Base-by-base conservation (phyloP, 768 basidiomycete genomes). In the Mycena polygramma region DNA sequence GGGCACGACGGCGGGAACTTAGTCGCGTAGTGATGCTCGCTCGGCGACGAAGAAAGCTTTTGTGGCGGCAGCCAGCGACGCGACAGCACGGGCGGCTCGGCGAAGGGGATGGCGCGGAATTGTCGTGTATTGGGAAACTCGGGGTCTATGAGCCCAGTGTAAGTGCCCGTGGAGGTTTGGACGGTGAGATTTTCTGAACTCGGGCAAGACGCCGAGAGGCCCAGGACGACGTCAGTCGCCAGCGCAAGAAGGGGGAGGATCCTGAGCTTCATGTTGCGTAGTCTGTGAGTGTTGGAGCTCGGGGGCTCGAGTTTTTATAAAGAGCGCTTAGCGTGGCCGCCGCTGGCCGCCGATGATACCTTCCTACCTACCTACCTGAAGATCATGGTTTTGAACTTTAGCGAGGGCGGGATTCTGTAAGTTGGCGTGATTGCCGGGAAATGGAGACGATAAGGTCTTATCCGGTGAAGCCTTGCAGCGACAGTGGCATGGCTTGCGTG, bases 151-250 rank as follows among this genome's bases (percentile, higher is more conserved):
- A 58, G 57, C 39, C 57, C 57, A 43, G 57, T 58, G 57, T 58
- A 58, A 39, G 57, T 58, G 57, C 57, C 57, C 57, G 57, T 58
- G 39, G 57, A 58, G 11, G 57, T 58, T 58, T 45, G 57, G 57
- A 58, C 57, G 57, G 57, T 58, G 39, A 58, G 57, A 58, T 58
- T 90, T 85, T 26, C 72, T 73, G 58, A 82, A 82, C 0, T 88
- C 89, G 22, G 76, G 62, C 62, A 63, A 46, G 51, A 43, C 53
- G 48, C n/a, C 41, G 62, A 63, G 48, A 30, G 30, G 30, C 30
- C 62, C 51, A 63, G 51, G 51, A 46, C 45, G 17, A 3, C 15
- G 4, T 46, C 19, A 19, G 45, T 46, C 45, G 62, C 51, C 62
- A 63, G 62, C 51, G 51, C 62, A 39, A 63, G 53, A 51, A 63